Conservation (phyloP, 768 basidiomycete genomes). For the Suillus weaverae region DNA sequence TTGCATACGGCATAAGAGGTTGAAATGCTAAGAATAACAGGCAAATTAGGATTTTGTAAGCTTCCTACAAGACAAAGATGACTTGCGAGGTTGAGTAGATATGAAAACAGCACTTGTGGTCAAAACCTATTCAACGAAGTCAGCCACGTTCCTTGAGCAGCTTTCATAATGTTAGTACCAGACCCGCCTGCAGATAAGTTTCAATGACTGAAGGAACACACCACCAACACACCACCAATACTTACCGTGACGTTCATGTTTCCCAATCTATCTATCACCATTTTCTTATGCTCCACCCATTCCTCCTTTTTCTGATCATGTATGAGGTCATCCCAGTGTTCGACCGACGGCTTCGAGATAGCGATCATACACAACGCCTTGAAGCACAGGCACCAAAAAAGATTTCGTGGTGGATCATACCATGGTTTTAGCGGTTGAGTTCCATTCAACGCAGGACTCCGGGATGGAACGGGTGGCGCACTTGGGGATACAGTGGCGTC, state of each 20-base stretch:
- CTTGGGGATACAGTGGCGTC: background rate
- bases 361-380: background rate
- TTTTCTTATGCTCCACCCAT: background rate
- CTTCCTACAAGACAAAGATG: background rate
- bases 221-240: background rate
- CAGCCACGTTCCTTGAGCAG: background rate
- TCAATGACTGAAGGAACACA: background rate
- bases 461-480: background rate
- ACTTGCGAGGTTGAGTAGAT: background rate
- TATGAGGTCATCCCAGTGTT: background rate
- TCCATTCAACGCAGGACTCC: background rate
- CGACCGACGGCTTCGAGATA: background rate
- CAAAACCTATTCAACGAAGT: background rate
- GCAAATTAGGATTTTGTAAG: background rate
- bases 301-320: background rate
- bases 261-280: background rate
- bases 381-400: background rate
- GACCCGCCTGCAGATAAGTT: background rate
- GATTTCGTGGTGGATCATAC: background rate
- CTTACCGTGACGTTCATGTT: background rate
- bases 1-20: background rate
- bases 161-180: background rate
- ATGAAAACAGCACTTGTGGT: background rate
- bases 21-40: background rate
- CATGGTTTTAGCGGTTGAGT: background rate